Base-by-base conservation (phyloP, 345 rosid genomes). In the Streptanthus diversifolius region DNA sequence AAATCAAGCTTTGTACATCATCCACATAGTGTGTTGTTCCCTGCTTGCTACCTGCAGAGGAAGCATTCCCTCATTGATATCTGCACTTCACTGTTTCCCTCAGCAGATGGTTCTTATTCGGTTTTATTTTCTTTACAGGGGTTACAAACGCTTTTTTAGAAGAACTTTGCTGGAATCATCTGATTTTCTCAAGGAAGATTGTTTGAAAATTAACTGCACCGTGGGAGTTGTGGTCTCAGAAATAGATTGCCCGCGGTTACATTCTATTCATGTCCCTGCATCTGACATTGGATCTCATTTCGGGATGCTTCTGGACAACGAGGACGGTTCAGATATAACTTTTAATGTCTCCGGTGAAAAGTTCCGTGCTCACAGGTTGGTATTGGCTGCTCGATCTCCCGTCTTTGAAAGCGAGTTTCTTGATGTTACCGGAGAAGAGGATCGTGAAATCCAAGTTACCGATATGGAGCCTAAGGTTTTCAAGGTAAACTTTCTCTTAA, bases 141-240 rank as follows among this genome's bases (percentile, higher is more conserved):
- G 98, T 4, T 90, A 93, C 82, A 93, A 93, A 83, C 96, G 97
- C 1, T 93, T 93, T 63, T 89, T 87, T 54, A 81, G 93, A 75
- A 82, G 97, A 76, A 77, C 84, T 17, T 64, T 86, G 86, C 82
- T 90, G 27, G 97, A 93, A 80, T 45, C 91, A 5, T 93, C 97
- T 1, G 96, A 93, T 71, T 89, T 85, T 64, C 90, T 93, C 0
- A 89, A 90, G 79, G 90, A 93, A 72, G 98, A 93, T 76, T 93
- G 97, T 81, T 67, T 91, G 81, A 91, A 83, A 76, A 87, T 93
- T 36, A 86, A 88, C 61, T 93, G 98, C 78, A 91, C 97, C 0
- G 97, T 89, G 24, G 98, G 98, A 40, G 97, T 93, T 79, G 96
- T 91, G 74, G 90, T 91, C 70, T 93, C 96, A 1, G 96, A 83